These are phyloP conservation scores for Fusarium concolor DNA, from an alignment of 2,329 filamentous ascomycete genomes.

Conservation along the genomic window DNA sequence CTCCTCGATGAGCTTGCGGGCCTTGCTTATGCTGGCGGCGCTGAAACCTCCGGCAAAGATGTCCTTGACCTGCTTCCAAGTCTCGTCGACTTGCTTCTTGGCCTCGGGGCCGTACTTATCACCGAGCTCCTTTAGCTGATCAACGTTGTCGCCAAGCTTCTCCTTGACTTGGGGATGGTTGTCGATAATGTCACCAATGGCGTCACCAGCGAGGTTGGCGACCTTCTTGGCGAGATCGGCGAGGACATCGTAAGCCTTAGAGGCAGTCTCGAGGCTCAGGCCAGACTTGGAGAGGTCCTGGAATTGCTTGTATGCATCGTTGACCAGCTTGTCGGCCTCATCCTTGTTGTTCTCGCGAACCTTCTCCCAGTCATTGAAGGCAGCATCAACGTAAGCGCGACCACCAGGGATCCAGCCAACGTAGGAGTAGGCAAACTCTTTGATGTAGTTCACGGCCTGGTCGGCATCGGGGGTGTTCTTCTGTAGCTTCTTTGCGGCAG, in stretches of 20 bases:
- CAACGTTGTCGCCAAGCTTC: slow-evolving; percentile 74
- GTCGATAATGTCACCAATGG: slow-evolving; percentile 72
- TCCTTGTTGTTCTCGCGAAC: slow-evolving; percentile 74
- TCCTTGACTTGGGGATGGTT: slow-evolving; percentile 81
- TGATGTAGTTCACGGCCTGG: slow-evolving; percentile 73
- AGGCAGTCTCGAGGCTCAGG: slow-evolving; percentile 71
- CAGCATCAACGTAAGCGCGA: slow-evolving; percentile 73
- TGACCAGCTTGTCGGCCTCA: slow-evolving; percentile 76
- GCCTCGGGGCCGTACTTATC: slow-evolving; percentile 79
- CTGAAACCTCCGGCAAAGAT: slow-evolving; percentile 72
- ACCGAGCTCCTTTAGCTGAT: slow-evolving; percentile 76
- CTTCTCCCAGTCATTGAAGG: slow-evolving; percentile 77
- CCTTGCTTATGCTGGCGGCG: slow-evolving; percentile 63
- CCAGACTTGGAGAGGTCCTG: slow-evolving; percentile 69
- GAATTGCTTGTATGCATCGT: slow-evolving; percentile 75
- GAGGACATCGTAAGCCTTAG: slow-evolving; percentile 71
- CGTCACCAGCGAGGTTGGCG: slow-evolving; percentile 70
- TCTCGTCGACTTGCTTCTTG: slow-evolving; percentile 80
- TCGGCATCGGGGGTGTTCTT: slow-evolving; percentile 73
- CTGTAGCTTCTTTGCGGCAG: slow-evolving; percentile 69
- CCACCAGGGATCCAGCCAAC: slow-evolving; percentile 79
- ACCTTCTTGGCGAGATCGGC: slow-evolving; percentile 71
- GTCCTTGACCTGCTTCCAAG: slow-evolving; percentile 74
- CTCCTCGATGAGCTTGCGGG: slow-evolving; percentile 73
- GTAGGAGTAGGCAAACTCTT: slow-evolving; percentile 74